Base-by-base conservation (phyloP, 257 asterid species). In the Ajuga chamaepitys region DNA sequence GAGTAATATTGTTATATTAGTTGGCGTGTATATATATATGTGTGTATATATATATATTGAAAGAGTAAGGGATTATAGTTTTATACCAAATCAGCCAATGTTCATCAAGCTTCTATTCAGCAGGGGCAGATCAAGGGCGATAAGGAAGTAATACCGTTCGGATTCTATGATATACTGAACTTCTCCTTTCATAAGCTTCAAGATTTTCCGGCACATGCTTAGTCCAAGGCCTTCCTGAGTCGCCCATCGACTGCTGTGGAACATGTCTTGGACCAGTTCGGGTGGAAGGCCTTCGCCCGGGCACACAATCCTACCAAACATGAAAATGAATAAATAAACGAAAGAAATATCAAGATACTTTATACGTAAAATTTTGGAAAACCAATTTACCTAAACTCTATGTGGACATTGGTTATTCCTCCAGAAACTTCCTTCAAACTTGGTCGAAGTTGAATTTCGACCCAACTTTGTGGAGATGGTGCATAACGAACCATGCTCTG, bases 231-330 rank as follows among this genome's bases (percentile, higher is more conserved):
- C 97, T 81, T 92, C 95, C 69, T 78, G 84, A 45, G 82, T 83
- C 66, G 9, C 82, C 97, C 95, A 89, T 70, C 82, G 74, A 57
- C 82, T 82, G 76, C 85, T 79, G 26, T 81, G 86, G 77, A 92
- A 92, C 96, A 89, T 89, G 79, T 92, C 97, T 58, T 80, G 87
- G 64, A 92, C 86, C 56, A 89, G 64, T 65, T 83, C 97, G 0
- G 95, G 83, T 30, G 97, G 89, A 72, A 92, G 92, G 16, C 98
- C 97, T 76, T 87, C 95, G 2, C 97, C 98, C 0, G 93, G 95
- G 79, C 98, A 83, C 59, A 77, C 79, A 68, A 89, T 80, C 92
- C 97, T 88, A 60, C 25, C 71, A 63, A 56, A 58, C 55, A 35
- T 37, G 52, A 76, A 57, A 9, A 24, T 4, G 44, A 13, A 32